Conservation (phyloP, 148 eudicot genomes). For the Nepenthes gracilis region DNA sequence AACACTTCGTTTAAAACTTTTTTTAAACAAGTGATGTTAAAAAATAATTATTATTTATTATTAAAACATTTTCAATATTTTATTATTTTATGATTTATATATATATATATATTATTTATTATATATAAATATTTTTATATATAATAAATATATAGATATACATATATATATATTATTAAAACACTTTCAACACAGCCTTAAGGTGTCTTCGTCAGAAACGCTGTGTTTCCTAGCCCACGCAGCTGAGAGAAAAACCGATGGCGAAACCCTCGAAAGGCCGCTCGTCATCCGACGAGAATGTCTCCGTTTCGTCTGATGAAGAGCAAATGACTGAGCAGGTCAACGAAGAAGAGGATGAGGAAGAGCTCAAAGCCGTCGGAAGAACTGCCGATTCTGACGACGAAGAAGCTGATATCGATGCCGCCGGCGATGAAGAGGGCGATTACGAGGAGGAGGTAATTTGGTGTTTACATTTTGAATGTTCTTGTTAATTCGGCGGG, state of each 20-base stretch:
- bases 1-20: no score
- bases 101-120: no score
- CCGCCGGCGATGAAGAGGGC: constrained; percentile 16
- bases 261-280: constrained; percentile 43
- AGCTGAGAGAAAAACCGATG: constrained; percentile 9
- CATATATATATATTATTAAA: no score
- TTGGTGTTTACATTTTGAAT: not conserved
- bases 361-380: constrained; percentile 60
- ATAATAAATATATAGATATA: no score
- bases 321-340: constrained; percentile 34
- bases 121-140: no score
- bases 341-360: constrained; percentile 45
- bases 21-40: no score
- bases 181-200: no score
- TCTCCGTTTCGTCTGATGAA: constrained; percentile 36
- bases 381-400: constrained; percentile 32
- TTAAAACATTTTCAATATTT: no score
- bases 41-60: no score
- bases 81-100: no score
- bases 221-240: no score
- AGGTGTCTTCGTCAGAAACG: no score
- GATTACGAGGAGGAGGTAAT: constrained; percentile 22
- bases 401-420: constrained; percentile 19
- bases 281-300: constrained; percentile 30
- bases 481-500: not conserved